Base-by-base conservation (phyloP, 2,329 filamentous ascomycete genomes). In the Thelonectria rubi region DNA sequence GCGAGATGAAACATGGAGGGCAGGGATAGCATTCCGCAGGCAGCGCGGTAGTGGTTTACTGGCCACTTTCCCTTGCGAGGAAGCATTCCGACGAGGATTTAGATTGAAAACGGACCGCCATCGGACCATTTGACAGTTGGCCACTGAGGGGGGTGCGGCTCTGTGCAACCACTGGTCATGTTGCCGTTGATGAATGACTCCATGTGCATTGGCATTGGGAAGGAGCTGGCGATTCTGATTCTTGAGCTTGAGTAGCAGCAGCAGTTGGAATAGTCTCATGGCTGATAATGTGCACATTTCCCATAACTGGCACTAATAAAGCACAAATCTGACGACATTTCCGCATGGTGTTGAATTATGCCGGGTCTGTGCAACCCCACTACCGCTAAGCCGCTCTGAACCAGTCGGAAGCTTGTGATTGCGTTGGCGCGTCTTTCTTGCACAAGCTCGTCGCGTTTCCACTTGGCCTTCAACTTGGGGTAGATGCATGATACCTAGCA, bases 391-490 rank as follows among this genome's bases (percentile, higher is more conserved):
- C 37, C 20, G 12, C 39, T 32, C 30, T 54, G 32, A 40, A 40
- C 17, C 14, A 17, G 37, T 15, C 37, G 11, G 17, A 37, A 37
- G 21, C 39, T 14, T 40, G n/a, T 55, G 18, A 46, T 21, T 12
- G 34, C 18, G n/a, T 17, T 26, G 50, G 52, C 60, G 60, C 60
- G 60, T 63, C 52, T 47, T 43, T 30, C 26, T 30, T 46, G 50
- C 10, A 21, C 15, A 47, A 57, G 53, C 61, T n/a, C n/a, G 53
- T 57, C 58, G 61, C 61, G 61, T 62, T 60, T 37, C 58, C 39
- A 49, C 58, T 46, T 55, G 48, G 37, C 34, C 52, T 45, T 46
- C 52, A 48, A 48, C 43, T 52, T 46, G 51, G n/a, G n/a, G n/a
- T 30, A 30, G 26, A 30, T 30, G 4, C 26, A 30, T 30, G 26